Evolutionary conservation across 495 filamentous ascomycete genomes (phyloP), one percentile per base, ranked within the genome.

Genomic region (Trypethelium eluteriae): DNA sequence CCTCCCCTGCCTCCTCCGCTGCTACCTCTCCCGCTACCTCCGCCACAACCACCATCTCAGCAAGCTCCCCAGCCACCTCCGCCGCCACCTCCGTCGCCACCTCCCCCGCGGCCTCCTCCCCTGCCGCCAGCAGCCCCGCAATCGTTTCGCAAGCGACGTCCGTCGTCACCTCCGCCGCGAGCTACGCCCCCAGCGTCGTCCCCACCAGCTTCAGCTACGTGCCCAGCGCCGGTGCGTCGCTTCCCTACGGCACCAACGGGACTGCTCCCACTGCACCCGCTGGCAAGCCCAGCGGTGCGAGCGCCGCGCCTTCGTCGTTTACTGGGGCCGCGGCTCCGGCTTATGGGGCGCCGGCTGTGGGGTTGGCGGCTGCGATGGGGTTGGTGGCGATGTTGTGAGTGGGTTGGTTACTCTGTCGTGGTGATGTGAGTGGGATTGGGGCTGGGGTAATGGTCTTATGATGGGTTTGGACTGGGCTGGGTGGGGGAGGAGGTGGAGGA

Each of bases 1-100:
- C 67, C 35, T 6, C 61, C 32, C 5, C 61, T 39, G 62, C 69
- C 47, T 70, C 64, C 38, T 53, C 66, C 9, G 18, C 44, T 44
- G 39, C 62, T 53, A 66, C 57, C 49, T 38, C 38, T 47, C 63
- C 70, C 1, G 53, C 49, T 66, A 75, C 74, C 67, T 59, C 73
- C 63, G 25, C 25, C 69, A 77, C 76, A 71, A 73, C 67, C 73
- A 76, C 69, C 41, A 66, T 68, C 61, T 76, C 75, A 67, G 64
- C 66, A 66, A 64, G 71, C 38, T 63, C 69, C 39, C 56, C 68
- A 50, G 68, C 74, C 71, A 71, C 63, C 72, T 68, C 74, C 39
- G 70, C 66, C 65, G 69, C 63, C 49, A 69, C 67, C 39, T 66
- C 69, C 72, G 68, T 67, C 69, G 66, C 74, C 67, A 75, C 74